phyloP scores from a whole-genome alignment of 2,329 filamentous ascomycete genomes.

The Trichoderma harzianum region DNA sequence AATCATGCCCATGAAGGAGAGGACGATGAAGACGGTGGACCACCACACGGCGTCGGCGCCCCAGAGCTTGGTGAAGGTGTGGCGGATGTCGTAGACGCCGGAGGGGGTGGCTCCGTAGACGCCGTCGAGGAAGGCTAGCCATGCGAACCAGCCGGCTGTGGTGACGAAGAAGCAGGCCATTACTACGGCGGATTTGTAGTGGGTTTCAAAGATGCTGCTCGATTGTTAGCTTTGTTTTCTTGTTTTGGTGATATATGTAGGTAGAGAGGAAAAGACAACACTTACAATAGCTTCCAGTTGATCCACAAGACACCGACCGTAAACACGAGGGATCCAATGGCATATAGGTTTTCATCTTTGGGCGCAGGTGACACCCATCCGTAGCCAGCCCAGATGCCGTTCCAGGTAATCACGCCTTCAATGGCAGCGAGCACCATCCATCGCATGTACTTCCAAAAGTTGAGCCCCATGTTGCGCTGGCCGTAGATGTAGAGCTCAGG shows the following conservation, averaged over 20 bases:
- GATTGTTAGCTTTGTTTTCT: conserved; percentile 23
- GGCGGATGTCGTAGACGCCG: conserved; percentile 62
- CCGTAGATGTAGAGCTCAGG: conserved; percentile 87
- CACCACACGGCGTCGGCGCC: conserved; percentile 72
- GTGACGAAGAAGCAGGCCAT: conserved; percentile 57
- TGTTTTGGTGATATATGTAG: not conserved
- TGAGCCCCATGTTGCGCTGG: conserved; percentile 69
- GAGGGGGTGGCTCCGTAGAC: conserved; percentile 53
- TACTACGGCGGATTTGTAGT: conserved; percentile 68
- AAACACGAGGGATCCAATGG: conserved; percentile 70
- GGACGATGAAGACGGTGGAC: conserved; percentile 62
- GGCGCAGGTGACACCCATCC: conserved; percentile 47
- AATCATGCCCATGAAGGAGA: conserved; percentile 58
- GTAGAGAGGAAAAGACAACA: conserved; percentile 21
- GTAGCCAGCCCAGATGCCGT: conserved; percentile 55
- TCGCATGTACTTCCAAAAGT: conserved; percentile 66
- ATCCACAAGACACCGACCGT: conserved; percentile 69
- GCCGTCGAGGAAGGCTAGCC: conserved; percentile 69
- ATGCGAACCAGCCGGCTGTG: conserved; percentile 64
- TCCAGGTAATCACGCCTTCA: conserved; percentile 73
- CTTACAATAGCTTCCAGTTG: conserved; percentile 71
- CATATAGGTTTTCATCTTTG: conserved; percentile 67
- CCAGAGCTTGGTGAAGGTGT: conserved; percentile 63
- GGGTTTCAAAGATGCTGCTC: conserved; percentile 65
- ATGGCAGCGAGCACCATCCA: conserved; percentile 75